Base-by-base conservation (phyloP, 306 rosid genomes). In the Acacia confusa region DNA sequence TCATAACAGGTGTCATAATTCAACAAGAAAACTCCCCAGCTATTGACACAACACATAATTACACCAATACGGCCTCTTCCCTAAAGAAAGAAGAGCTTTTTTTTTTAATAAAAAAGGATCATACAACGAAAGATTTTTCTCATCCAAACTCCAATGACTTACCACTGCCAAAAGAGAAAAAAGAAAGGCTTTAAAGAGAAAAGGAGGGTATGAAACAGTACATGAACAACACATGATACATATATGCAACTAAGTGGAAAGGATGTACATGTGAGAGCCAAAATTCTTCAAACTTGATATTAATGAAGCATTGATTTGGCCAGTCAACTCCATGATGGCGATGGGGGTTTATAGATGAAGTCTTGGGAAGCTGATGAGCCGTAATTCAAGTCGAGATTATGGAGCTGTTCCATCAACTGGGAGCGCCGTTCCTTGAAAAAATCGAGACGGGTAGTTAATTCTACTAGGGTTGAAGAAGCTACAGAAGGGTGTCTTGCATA, bases 371-470 rank as follows among this genome's bases (percentile, higher is more conserved):
- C 87, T 9, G 98, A 79, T 32, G 95, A 84, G 60, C 99, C 99
- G 30, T 96, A 96, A 80, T 91, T 93, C 81, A 93, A 88, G 85
- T 96, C 99, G 17, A 96, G 99, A 89, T 93, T 96, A 86, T 96
- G 99, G 77, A 96, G 99, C 80, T 96, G 99, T 79, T 96, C 99
- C 97, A 96, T 93, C 83, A 96, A 87, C 89, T 96, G 97, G 0
- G 97, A 93, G 53, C 99, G 99, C 70, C 99, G 87, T 86, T 96
- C 99, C 91, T 96, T 96, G 94, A 96, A 96, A 87, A 93, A 96
- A 88, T 96, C 99, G 8, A 96, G 99, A n/a, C 98, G 98, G 9
- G 97, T 92, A 1, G 98, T 92, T 80, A 95, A 85, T 81, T 93
- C 98, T 79, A 96, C 97, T 80, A 93, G 79, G 22, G 98, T 94